Percentiles rank a stretch among this genome's conserved stretches.
Evolutionary conservation across 306 rosid species (phyloP).

Genomic region (Astragalus membranaceus): DNA sequence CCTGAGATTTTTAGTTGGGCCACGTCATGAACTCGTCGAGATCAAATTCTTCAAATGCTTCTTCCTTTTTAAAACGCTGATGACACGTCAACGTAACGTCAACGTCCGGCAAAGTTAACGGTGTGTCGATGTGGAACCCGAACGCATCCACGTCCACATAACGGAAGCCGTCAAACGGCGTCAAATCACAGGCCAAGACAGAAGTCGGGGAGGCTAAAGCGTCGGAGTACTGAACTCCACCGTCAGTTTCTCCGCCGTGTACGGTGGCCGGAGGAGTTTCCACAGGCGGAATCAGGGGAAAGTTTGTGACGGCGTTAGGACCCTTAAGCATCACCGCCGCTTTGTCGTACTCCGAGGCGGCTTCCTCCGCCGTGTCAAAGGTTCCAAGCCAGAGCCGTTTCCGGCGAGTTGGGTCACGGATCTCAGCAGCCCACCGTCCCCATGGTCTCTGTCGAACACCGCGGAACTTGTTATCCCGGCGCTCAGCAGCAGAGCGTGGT

Average conservation of each 20-base stretch:
- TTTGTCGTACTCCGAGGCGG: slow-evolving; percentile 70
- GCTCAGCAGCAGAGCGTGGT: neutral
- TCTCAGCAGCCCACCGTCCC: slow-evolving; percentile 96
- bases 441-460: slow-evolving; percentile 86
- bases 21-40: slow-evolving; percentile 45
- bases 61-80: slow-evolving; percentile 31
- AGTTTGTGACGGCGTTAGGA: slow-evolving; percentile 67
- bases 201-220: slow-evolving; percentile 55
- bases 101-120: slow-evolving; percentile 40
- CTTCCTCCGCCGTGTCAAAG: slow-evolving; percentile 80
- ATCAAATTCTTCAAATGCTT: slow-evolving; percentile 63
- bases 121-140: slow-evolving; percentile 37
- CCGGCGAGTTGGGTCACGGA: slow-evolving; percentile 65
- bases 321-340: slow-evolving; percentile 71
- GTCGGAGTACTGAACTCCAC: slow-evolving; percentile 17
- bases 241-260: neutral
- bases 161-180: slow-evolving; percentile 24
- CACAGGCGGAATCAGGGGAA: slow-evolving; percentile 15
- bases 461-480: slow-evolving; percentile 40
- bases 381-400: slow-evolving; percentile 93
- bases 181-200: slow-evolving; percentile 26
- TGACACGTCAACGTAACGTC: slow-evolving; percentile 28
- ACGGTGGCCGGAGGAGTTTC: neutral
- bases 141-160: slow-evolving; percentile 36
- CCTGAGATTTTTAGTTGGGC: slow-evolving; percentile 15